phyloP scores from a whole-genome alignment of 2,329 filamentous ascomycete species.

The Pseudogymnoascus sp. region DNA sequence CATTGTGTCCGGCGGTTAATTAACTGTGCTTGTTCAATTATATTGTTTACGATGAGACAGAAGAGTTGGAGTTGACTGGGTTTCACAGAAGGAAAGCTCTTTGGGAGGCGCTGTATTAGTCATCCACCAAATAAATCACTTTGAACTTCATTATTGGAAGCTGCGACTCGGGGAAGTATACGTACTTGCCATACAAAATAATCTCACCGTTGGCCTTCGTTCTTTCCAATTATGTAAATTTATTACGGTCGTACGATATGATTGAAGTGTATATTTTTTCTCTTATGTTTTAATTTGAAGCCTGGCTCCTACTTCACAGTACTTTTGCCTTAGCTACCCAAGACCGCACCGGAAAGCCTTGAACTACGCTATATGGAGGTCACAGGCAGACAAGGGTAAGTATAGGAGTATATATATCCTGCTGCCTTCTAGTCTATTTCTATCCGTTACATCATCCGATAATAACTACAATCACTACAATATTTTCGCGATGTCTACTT shows the following conservation, averaged over 20 bases:
- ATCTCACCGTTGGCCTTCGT: background rate
- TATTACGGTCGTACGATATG: background rate
- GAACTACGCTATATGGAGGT: background rate
- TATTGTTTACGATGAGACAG: background rate
- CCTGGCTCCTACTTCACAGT: background rate
- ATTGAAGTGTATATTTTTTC: background rate
- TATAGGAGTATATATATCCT: background rate
- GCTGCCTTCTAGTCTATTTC: background rate
- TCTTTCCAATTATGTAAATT: background rate
- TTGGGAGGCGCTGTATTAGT: background rate
- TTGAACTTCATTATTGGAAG: background rate
- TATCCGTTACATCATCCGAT: background rate
- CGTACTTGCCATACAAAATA: background rate
- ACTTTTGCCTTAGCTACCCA: background rate
- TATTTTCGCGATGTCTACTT: background rate
- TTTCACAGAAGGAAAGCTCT: background rate
- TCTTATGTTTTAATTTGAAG: background rate
- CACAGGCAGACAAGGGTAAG: background rate
- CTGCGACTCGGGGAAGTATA: background rate
- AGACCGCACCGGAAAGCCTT: background rate
- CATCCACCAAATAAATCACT: background rate
- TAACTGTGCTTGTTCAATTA: background rate
- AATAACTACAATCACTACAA: background rate
- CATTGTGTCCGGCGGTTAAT: conserved; percentile 45
- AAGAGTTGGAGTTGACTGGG: background rate